Base-by-base conservation (phyloP, 1,139 yeast species). In the Yarrowia galli region DNA sequence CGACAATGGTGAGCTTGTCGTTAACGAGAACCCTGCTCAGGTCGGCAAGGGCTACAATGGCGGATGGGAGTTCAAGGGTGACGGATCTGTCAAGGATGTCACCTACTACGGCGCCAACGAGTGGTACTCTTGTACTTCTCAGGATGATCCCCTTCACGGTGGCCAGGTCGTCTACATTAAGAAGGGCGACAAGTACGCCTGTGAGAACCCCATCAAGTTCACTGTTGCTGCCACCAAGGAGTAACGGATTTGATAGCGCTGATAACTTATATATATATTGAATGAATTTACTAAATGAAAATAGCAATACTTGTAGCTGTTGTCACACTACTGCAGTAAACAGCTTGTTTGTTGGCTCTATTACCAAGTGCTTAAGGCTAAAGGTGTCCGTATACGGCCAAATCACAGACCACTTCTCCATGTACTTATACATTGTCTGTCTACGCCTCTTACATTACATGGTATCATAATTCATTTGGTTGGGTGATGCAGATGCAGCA, bases 401-500 rank as follows among this genome's bases (percentile, higher is more conserved):
- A 3, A 25, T 7, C 7, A 7, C 7, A 3, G 3, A 25, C 28
- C 32, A 28, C 32, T 28, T 10, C 3, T 28, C 32, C 9, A 8
- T 25, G 7, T 7, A 25, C 28, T 25, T 7, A 7, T 35, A n/a
- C n/a, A n/a, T n/a, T n/a, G n/a, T n/a, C n/a, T n/a, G n/a, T n/a
- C n/a, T n/a, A n/a, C n/a, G n/a, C n/a, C n/a, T 15, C 18, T 36
- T 3, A 13, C 3, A 3, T 36, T 2, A 36, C 20, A 20, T 53
- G 60, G 60, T 53, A 53, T 53, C 60, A 53, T 53, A 36, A 36
- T 53, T 36, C 45, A 36, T 36, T 35, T 32, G 42, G 42, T 51
- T 51, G 35, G 28, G 32, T 36, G 43, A 49, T 49, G 56, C 56
- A 28, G 18, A 35, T 35, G 58, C 58, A 51, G 56, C 58, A 9